Conservation (phyloP, 768 basidiomycete species). For the Leccinum aurantiacum region DNA sequence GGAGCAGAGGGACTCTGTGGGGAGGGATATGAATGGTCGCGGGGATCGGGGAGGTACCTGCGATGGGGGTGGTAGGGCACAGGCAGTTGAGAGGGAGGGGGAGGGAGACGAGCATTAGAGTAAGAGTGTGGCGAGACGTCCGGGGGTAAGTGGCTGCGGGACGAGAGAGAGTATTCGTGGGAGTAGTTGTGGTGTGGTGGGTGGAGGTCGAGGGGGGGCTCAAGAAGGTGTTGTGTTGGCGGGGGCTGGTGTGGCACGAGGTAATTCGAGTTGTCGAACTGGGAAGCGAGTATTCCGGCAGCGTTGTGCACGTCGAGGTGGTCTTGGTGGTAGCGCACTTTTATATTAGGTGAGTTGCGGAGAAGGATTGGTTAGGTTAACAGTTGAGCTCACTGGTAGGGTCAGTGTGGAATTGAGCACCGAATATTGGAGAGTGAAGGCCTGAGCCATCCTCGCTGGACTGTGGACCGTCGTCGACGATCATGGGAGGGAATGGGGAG, state of each 20-base stretch:
- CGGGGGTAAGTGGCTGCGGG: conserved; percentile 49
- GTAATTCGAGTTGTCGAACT: conserved; percentile 47
- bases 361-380: conserved; percentile 48
- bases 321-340: conserved; percentile 67
- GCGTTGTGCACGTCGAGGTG: conserved; percentile 47
- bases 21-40: conserved; percentile 39
- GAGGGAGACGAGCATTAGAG: conserved; percentile 43
- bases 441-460: conserved; percentile 78
- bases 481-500: conserved; percentile 54
- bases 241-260: conserved; percentile 25
- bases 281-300: conserved; percentile 47
- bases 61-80: conserved; percentile 29
- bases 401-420: conserved; percentile 47
- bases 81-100: conserved; percentile 28
- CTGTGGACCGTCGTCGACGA: conserved; percentile 64
- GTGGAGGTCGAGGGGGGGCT: conserved; percentile 44
- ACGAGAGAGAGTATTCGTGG: conserved; percentile 41
- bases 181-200: conserved; percentile 37
- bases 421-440: conserved; percentile 70
- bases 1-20: conserved; percentile 27
- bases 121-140: conserved; percentile 43
- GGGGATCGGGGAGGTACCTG: conserved; percentile 36
- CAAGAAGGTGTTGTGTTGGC: conserved; percentile 42
- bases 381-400: conserved; percentile 40
- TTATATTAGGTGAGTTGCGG: conserved; percentile 49